phyloP scores from a whole-genome alignment of 2,329 filamentous ascomycete genomes.

The Fusarium papillatum region DNA sequence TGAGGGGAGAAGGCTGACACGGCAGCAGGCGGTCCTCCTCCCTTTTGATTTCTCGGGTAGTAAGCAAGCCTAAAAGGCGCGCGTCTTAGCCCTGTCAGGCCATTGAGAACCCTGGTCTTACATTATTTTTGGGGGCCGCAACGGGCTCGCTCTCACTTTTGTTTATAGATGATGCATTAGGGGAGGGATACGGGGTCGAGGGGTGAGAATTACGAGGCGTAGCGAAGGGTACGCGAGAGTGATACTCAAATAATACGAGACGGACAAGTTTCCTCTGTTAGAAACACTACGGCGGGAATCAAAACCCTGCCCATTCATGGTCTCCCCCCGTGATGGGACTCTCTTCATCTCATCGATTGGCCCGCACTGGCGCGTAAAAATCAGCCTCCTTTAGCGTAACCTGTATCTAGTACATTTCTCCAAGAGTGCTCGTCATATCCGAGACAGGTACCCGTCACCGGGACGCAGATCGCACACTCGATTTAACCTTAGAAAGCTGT shows the following conservation, averaged over 20 bases:
- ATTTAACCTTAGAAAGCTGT: neutral
- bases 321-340: neutral
- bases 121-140: neutral
- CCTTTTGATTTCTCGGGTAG: slow-evolving; percentile 1
- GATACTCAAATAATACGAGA: neutral
- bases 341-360: neutral
- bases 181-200: neutral
- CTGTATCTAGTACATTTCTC: neutral
- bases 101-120: neutral
- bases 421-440: neutral
- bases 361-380: neutral
- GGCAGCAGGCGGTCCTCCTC: neutral
- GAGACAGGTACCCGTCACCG: neutral
- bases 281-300: neutral
- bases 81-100: neutral
- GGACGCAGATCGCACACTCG: neutral
- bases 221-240: neutral
- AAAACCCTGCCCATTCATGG: neutral
- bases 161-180: slow-evolving; percentile 1
- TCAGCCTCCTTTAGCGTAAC: neutral
- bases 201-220: neutral
- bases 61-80: neutral
- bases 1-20: neutral
- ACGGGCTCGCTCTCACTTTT: neutral
- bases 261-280: neutral